Base-by-base conservation (phyloP, 1,284 basidiomycete genomes). In the Sanghuangporus baumii region DNA sequence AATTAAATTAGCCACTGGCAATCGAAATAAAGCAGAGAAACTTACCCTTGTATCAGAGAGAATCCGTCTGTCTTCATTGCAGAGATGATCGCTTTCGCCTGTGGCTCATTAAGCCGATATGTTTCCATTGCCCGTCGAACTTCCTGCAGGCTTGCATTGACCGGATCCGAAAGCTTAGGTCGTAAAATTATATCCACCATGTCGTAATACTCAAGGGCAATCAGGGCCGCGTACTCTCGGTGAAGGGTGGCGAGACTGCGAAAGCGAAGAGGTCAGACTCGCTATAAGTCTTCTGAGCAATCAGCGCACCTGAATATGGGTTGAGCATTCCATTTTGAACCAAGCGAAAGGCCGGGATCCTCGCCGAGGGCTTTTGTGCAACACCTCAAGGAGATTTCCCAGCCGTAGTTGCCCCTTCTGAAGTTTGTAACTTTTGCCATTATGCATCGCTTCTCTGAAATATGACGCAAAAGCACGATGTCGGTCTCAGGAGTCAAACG, bases 41-140 rank as follows among this genome's bases (percentile, higher is more conserved):
- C 84, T 66, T 71, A 96, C 95, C 96, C 97, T 81, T 99, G 97
- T 62, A 99, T 96, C 40, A 99, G 78, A 0, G 88, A 85, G 71
- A 99, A 98, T 0, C 96, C 97, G 23, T 86, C 76, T 0, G 84
- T 84, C 47, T 76, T 74, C 67, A 97, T 79, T 0, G 94, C 85
- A 26, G 87, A 87, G 5, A 94, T 73, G 55, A 99, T 94, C 2
- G 97, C 97, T 46, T 80, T 83, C 3, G 96, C 96, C 74, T 99
- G 97, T 2, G 97, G 96, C 72, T 96, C 89, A 71, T 99, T 99
- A 61, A 98, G 84, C 52, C 82, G 80, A 71, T 91, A 91, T 1
- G 76, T 77, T 11, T 79, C 71, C 88, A 94, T 94, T 1, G 88
- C 83, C 61, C 81, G 78, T 56, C 82, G 73, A 7, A 96, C 72